phyloP scores from a whole-genome alignment of 805 yeast species.

The Sporopachydermia quercuum region DNA sequence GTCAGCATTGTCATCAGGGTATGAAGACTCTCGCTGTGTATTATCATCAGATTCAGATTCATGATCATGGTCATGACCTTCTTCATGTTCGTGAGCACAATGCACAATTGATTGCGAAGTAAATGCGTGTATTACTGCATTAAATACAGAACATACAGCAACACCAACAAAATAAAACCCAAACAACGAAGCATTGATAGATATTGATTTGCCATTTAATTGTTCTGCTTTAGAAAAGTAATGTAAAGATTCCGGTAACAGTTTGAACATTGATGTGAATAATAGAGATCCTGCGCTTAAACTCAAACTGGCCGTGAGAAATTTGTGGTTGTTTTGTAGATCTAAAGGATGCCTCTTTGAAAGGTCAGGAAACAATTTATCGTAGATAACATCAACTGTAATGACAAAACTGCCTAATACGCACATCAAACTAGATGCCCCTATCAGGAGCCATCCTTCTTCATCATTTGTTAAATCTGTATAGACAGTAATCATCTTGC shows the following conservation, averaged over 20 bases:
- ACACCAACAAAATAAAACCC: slow-evolving; percentile 45
- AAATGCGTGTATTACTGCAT: slow-evolving; percentile 49
- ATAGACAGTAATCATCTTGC: too few relatives aligned
- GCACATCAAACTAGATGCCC: slow-evolving; percentile 56
- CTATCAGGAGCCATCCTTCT: slow-evolving; percentile 52
- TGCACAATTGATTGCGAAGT: slow-evolving; percentile 79
- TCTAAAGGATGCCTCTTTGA: slow-evolving; percentile 31
- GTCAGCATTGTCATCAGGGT: slow-evolving; percentile 3
- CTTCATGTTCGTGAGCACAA: slow-evolving; percentile 50
- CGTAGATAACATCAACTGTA: slow-evolving; percentile 40
- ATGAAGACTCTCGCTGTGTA: too few relatives aligned
- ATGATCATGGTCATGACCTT: slow-evolving; percentile 16
- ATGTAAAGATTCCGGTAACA: slow-evolving; percentile 52
- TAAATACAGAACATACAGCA: slow-evolving; percentile 40
- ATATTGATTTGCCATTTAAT: slow-evolving; percentile 11
- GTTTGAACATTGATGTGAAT: slow-evolving; percentile 61
- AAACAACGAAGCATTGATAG: slow-evolving; percentile 26
- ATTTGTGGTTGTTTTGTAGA: slow-evolving; percentile 41
- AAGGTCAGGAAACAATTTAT: slow-evolving; percentile 25
- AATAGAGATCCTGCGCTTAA: slow-evolving; percentile 71
- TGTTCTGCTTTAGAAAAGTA: slow-evolving; percentile 25
- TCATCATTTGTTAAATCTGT: too few relatives aligned
- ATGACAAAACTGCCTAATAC: slow-evolving; percentile 57
- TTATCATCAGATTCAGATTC: slow-evolving; percentile 6
- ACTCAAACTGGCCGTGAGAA: slow-evolving; percentile 62